Evolutionary conservation across 805 yeast genomes (phyloP).

Genomic region (Nakazawaea anatomiae): DNA sequence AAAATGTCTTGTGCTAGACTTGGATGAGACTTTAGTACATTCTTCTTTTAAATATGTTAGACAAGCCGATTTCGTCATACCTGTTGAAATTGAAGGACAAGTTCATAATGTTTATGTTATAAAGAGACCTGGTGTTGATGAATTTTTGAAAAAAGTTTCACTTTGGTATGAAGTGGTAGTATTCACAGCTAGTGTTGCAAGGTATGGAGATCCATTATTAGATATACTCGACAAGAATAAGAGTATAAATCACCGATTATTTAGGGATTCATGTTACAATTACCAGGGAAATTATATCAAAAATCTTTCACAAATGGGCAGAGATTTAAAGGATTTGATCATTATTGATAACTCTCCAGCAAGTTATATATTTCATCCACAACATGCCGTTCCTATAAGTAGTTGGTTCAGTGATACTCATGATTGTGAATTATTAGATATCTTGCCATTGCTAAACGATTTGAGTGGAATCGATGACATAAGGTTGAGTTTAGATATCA

Average conservation of each 20-base stretch:
- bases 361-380: conserved; percentile 96
- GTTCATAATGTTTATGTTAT: conserved; percentile 93
- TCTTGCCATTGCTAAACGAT: conserved; percentile 87
- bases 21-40: conserved; percentile 96
- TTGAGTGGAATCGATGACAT: conserved; percentile 83
- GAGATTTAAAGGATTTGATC: conserved; percentile 80
- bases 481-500: conserved; percentile 76
- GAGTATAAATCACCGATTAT: conserved; percentile 82
- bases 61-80: conserved; percentile 93
- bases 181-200: conserved; percentile 91
- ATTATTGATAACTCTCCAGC: conserved; percentile 98
- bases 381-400: conserved; percentile 94
- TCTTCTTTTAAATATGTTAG: conserved; percentile 88
- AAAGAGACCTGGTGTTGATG: conserved; percentile 97
- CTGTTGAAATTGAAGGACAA: conserved; percentile 93
- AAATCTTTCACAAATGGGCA: conserved; percentile 88
- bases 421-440: conserved; percentile 89
- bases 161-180: conserved; percentile 90
- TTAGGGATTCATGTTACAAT: conserved; percentile 90
- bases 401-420: conserved; percentile 98
- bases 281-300: conserved; percentile 94
- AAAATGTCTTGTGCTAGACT: conserved; percentile 85
- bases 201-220: conserved; percentile 93
- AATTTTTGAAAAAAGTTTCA: conserved; percentile 78
- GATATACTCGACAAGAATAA: conserved; percentile 78